Base-by-base conservation (phyloP, 441 rosid species). In the Populus tomentosa region DNA sequence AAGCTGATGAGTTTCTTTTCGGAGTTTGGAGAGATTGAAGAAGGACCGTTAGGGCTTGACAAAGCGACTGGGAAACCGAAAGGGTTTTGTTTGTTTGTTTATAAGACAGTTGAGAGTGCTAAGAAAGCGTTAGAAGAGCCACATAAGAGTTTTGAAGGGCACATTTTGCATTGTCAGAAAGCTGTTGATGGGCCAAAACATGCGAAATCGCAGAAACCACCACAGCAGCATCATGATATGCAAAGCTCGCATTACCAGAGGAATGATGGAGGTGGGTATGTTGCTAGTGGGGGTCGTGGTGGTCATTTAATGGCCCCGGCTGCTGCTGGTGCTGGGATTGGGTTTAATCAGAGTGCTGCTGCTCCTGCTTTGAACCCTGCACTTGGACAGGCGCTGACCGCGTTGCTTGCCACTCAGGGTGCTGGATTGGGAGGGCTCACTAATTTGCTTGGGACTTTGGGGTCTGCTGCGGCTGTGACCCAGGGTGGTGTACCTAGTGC, bases 361-460 rank as follows among this genome's bases (percentile, higher is more conserved):
- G 78, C 78, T 6, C 75, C 77, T 13, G 80, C 78, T 26, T 69
- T 95, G 69, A 89, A 90, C 82, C 99, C 99, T 2, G 90, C 92
- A 0, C 87, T 95, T 78, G 98, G 98, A 8, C 99, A 94, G 79
- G 98, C 98, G 2, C 74, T 95, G 77, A 91, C 99, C 1, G 97
- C 98, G 0, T 86, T 95, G 80, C 83, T 95, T 73, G 92, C 97
- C 4, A 70, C 92, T 61, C 99, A 92, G 75, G 94, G 98, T 79
- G 90, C 92, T 86, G 98, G 95, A 32, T 77, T 95, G 78, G 98
- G 97, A 77, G 98, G 97, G 46, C 70, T 83, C 14, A 73, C 78
- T 46, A 93, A 87, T 74, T 77, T 92, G 72, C 80, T 94, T 42
- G 98, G 98, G 75, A 82, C 91, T 80, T 71, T 89, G 72, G 84